A percentile compares a stretch with the other conserved stretches of the same genome.
Conservation (phyloP, 73 alveolate species). For the Loxodes magnus region DNA sequence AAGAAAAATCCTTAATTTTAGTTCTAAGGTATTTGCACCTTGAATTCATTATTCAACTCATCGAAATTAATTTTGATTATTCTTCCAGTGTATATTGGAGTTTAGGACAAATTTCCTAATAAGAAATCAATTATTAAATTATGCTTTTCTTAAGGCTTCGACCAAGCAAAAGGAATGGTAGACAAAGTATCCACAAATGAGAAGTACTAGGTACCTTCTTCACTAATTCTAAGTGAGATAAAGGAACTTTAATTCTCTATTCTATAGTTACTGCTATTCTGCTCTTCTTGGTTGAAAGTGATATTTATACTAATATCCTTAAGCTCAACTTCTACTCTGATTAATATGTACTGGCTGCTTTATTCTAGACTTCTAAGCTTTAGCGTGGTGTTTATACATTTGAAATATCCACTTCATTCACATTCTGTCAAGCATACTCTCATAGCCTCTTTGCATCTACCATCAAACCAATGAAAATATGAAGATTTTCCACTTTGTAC, state of each 20-base stretch:
- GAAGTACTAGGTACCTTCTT: not conserved
- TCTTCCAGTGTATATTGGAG: not conserved
- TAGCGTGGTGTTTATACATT: not conserved
- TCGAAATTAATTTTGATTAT: not conserved
- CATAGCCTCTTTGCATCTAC: not conserved
- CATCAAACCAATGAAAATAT: slow-evolving; percentile 12
- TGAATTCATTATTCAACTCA: not conserved
- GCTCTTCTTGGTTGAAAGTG: not conserved
- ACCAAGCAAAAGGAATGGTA: slow-evolving; percentile 2
- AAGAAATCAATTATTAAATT: not conserved
- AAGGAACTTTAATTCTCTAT: not conserved
- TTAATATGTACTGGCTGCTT: not conserved
- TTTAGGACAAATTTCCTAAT: not conserved
- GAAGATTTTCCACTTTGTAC: not conserved
- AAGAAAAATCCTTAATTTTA: not conserved
- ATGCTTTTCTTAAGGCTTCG: slow-evolving; percentile 7
- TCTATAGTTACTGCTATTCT: not conserved
- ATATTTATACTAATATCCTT: not conserved
- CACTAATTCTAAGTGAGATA: not conserved
- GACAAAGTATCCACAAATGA: not conserved
- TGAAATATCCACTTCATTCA: slow-evolving; percentile 6
- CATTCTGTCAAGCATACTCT: not conserved
- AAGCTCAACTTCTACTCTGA: slow-evolving; percentile 10
- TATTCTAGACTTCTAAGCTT: not conserved
- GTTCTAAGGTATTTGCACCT: not conserved